These are phyloP conservation scores for Botrytis deweyae DNA, from an alignment of 2,329 filamentous ascomycete species.

Conservation along the genomic window DNA sequence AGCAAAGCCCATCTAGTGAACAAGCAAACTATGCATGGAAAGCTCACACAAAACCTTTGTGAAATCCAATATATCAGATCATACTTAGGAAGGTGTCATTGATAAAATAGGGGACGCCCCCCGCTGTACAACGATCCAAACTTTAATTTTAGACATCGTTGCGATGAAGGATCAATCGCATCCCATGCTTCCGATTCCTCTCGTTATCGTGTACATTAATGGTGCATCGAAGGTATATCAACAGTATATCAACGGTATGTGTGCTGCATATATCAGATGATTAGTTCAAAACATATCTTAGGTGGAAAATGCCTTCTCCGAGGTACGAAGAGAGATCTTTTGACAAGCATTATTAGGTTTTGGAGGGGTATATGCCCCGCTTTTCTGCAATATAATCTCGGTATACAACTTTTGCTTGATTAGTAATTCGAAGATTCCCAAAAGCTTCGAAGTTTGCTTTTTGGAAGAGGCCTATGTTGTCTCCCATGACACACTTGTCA, in stretches of 20 bases:
- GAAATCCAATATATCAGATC: neutral
- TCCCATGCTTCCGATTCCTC: neutral
- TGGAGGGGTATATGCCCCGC: no score
- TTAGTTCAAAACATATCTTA: neutral
- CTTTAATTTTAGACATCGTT: neutral
- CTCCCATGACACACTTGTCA: neutral
- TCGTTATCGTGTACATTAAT: neutral
- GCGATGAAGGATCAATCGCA: neutral
- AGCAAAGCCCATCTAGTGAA: neutral
- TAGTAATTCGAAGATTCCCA: no score
- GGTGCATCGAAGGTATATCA: neutral
- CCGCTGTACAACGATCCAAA: neutral
- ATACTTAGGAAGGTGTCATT: neutral
- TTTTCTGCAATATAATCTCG: no score
- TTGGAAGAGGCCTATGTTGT: no score
- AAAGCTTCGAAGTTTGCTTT: no score
- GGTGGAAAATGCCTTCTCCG: neutral
- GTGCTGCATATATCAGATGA: neutral
- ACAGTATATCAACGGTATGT: neutral
- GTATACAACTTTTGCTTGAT: no score
- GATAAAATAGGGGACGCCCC: neutral
- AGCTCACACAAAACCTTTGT: neutral
- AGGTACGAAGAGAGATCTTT: no score
- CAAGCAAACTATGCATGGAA: neutral
- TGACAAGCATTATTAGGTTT: no score